These are phyloP conservation scores for Sapria himalayana DNA, from an alignment of 345 rosid genomes.

Conservation along the genomic window DNA sequence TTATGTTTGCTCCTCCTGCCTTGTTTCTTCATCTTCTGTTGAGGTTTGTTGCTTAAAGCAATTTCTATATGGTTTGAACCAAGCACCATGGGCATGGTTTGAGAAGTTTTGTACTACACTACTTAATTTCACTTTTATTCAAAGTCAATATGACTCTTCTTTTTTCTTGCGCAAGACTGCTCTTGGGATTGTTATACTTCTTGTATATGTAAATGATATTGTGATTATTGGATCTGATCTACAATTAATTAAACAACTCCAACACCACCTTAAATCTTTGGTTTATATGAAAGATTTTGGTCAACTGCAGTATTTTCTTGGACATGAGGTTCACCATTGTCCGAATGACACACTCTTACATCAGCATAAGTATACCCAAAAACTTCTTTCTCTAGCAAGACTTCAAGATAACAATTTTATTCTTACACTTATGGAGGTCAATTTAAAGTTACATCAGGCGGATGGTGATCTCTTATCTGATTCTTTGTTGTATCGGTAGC, in stretches of 20 bases:
- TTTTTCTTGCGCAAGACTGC: not conserved
- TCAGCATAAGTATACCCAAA: too few species aligned
- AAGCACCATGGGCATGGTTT: too few species aligned
- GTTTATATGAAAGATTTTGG: conserved; percentile 2
- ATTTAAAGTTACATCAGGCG: not conserved
- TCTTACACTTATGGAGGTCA: conserved; percentile 2
- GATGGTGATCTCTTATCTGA: not conserved
- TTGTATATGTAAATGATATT: too few species aligned
- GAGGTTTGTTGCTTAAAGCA: not conserved
- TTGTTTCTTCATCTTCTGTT: not conserved
- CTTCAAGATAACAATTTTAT: not conserved
- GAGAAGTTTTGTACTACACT: not conserved
- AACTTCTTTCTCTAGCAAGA: not conserved
- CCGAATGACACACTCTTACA: not conserved
- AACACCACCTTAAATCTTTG: not conserved
- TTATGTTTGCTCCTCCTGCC: not conserved
- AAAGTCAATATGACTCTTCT: not conserved
- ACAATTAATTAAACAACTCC: not conserved
- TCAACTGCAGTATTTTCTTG: not conserved
- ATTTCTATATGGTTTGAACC: too few species aligned
- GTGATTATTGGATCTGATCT: not conserved
- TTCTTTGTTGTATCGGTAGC: not conserved
- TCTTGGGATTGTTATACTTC: not conserved
- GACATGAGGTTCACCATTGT: not conserved
- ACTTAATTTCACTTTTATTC: not conserved